Conservation (phyloP, 208 protist species). For the Acanthamoeba royreba region DNA sequence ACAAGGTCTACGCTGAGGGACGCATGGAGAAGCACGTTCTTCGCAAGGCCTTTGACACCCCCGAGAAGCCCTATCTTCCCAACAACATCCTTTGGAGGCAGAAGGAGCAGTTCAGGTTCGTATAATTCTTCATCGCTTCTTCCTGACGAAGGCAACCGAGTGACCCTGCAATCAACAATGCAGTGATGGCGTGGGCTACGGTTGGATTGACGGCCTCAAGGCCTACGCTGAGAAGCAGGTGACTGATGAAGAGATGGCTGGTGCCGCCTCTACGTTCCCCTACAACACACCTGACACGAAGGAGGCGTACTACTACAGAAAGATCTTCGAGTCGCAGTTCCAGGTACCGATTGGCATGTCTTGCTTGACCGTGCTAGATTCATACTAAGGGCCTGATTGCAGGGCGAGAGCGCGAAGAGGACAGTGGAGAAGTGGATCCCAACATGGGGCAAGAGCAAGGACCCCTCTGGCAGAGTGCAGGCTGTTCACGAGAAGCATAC, state of each 20-base stretch:
- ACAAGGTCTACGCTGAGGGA: slow-evolving; percentile 77
- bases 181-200: slow-evolving; percentile 84
- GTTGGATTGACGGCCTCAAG: slow-evolving; percentile 88
- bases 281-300: slow-evolving; percentile 86
- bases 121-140: background rate
- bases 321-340: slow-evolving; percentile 81
- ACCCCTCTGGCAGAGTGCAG: slow-evolving; percentile 66
- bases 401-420: slow-evolving; percentile 35
- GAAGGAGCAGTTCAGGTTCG: slow-evolving; percentile 86
- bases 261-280: slow-evolving; percentile 77
- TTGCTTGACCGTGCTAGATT: background rate
- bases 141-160: background rate
- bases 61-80: slow-evolving; percentile 81
- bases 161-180: background rate
- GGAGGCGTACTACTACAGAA: slow-evolving; percentile 85
- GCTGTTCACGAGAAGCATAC: slow-evolving; percentile 28
- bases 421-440: slow-evolving; percentile 67
- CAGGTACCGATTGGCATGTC: slow-evolving; percentile 33
- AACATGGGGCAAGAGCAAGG: slow-evolving; percentile 60
- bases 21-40: slow-evolving; percentile 85
- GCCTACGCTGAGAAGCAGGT: slow-evolving; percentile 76
- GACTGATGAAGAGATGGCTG: slow-evolving; percentile 76
- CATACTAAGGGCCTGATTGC: background rate
- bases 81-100: slow-evolving; percentile 83
- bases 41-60: slow-evolving; percentile 72